Base-by-base conservation (phyloP, 2,329 filamentous ascomycete species). In the Daldinia sp. region DNA sequence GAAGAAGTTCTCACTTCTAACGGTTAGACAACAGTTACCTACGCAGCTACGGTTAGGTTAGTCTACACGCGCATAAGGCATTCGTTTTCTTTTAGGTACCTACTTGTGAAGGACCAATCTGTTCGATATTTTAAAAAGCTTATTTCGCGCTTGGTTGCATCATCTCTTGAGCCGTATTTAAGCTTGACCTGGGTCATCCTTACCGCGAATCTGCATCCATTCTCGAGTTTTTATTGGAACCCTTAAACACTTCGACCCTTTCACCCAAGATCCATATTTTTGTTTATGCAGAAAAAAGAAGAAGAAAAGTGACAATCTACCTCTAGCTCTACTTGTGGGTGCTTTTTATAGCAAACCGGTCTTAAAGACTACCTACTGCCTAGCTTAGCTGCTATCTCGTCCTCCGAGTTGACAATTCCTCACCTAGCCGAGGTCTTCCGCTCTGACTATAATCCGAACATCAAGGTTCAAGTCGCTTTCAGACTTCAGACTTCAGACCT, bases 131-230 rank as follows among this genome's bases (percentile, higher is more conserved):
- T 13, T 48, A 7, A 30, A 32, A 30, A 32, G 45, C 45, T 45
- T 48, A 15, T 21, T 48, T 48, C 30, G 21, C 32, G n/a, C 19
- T 11, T 49, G 35, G 50, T 43, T 32, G 27, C 43, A 43, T 34
- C 43, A 13, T 8, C 34, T 34, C 7, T 17, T 21, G 10, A 15
- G 15, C 34, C 32, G 10, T 45, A 47, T 29, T 35, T 15, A 30
- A 49, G 29, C 45, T 49, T 48, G 47, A 29, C 5, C 51, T 11
- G 49, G 50, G 19, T 43, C 17, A n/a, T 55, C 17, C 23, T n/a
- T 52, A 19, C 23, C 49, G 43, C 56, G 53, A 61, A 45, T 63
- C 49, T 63, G 58, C 51, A 55, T 30, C 15, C 32, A 19, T 30
- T 34, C 32, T 17, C 4, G 17, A 53, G 41, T 47, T 41, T 30